Percentiles rank a stretch among this genome's conserved stretches.
These are phyloP conservation scores for Iris macrosiphon DNA, from an alignment of 106 monocot species.

Conservation along the genomic window DNA sequence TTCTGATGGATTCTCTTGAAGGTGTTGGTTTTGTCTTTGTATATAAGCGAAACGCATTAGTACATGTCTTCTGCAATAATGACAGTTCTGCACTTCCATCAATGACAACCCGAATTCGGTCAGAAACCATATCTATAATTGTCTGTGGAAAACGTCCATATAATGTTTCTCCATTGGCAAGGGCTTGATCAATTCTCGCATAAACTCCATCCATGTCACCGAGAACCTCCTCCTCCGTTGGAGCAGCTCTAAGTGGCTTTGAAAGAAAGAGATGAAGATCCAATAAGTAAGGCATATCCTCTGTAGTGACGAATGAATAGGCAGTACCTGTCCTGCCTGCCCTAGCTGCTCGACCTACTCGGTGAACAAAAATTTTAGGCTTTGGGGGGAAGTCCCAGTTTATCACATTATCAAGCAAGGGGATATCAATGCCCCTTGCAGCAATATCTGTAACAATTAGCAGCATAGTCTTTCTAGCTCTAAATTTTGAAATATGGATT, in stretches of 20 bases:
- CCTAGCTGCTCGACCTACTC: slow-evolving; percentile 91
- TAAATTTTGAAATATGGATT: slow-evolving; percentile 79
- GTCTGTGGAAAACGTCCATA: slow-evolving; percentile 93
- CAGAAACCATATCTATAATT: slow-evolving; percentile 71
- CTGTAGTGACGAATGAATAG: slow-evolving; percentile 84
- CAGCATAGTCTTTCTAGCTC: slow-evolving; percentile 87
- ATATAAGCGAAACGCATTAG: slow-evolving; percentile 85
- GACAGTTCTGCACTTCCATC: slow-evolving; percentile 47
- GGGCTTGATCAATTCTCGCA: slow-evolving; percentile 56
- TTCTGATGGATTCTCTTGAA: slow-evolving; percentile 81
- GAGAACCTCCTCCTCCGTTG: slow-evolving; percentile 79
- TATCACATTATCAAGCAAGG: slow-evolving; percentile 96
- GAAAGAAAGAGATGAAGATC: slow-evolving; percentile 98
- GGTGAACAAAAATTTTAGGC: slow-evolving; percentile 93
- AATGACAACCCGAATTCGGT: slow-evolving; percentile 60
- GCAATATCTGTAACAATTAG: slow-evolving; percentile 96
- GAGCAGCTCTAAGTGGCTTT: slow-evolving; percentile 82
- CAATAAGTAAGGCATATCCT: slow-evolving; percentile 88
- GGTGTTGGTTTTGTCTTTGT: slow-evolving; percentile 76
- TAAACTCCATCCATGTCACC: slow-evolving; percentile 45
- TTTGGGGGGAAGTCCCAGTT: slow-evolving; percentile 96
- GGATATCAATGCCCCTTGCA: slow-evolving; percentile 94
- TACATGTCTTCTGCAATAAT: slow-evolving; percentile 49
- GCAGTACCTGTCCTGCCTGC: slow-evolving; percentile 88
- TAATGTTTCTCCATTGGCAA: slow-evolving; percentile 80